Conservation (phyloP, 2,329 filamentous ascomycete species). For the Fusarium pininemorale region DNA sequence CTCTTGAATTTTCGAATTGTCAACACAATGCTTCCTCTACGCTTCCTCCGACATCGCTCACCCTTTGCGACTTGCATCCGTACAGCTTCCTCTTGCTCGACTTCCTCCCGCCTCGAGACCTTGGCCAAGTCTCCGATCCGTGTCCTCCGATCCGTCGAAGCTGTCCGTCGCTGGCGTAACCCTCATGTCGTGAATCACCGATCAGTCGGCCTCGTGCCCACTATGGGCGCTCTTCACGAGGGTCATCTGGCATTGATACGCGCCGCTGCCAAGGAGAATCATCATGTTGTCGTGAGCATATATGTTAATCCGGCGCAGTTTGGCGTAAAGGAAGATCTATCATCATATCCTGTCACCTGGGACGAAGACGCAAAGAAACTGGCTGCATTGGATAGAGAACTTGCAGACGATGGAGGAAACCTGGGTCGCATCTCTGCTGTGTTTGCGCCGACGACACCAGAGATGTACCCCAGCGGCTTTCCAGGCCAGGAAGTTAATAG, state of each 20-base stretch:
- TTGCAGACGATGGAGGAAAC: conserved; percentile 68
- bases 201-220: conserved; percentile 88
- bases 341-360: conserved; percentile 92
- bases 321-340: conserved; percentile 85
- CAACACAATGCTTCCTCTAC: conserved; percentile 27
- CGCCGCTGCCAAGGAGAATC: conserved; percentile 83
- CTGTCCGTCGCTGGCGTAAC: conserved; percentile 75
- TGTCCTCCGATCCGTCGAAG: conserved; percentile 78
- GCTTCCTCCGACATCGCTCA: conserved; percentile 30
- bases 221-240: conserved; percentile 96
- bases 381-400: conserved; percentile 72
- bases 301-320: conserved; percentile 99
- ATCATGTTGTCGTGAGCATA: conserved; percentile 87
- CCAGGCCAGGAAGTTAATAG: conserved; percentile 77
- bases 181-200: conserved; percentile 72
- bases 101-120: conserved; percentile 50
- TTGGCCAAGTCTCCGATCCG: conserved; percentile 69
- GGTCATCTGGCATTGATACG: conserved; percentile 90
- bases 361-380: conserved; percentile 76
- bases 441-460: conserved; percentile 82
- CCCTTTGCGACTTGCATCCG: conserved; percentile 27
- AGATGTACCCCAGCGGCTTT: conserved; percentile 88
- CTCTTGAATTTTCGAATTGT: background rate
- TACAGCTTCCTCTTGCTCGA: conserved; percentile 35
- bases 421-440: conserved; percentile 80